Percentiles rank a stretch among this genome's conserved stretches.
These are phyloP conservation scores for Tuber magnatum DNA, from an alignment of 495 filamentous ascomycete genomes.

Conservation along the genomic window DNA sequence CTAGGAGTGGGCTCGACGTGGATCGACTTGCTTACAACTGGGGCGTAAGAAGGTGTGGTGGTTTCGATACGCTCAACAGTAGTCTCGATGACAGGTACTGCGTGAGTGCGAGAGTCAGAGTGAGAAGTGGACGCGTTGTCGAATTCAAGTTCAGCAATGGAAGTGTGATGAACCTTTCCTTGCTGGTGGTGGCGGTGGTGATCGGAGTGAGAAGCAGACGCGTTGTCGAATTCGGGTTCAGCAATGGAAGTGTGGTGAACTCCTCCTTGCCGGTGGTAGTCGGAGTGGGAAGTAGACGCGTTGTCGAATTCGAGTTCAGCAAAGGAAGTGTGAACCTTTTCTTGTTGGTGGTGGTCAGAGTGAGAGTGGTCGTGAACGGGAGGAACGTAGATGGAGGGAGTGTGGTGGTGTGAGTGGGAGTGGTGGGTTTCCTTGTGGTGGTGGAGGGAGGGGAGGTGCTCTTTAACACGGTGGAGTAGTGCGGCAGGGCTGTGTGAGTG, in stretches of 20 bases:
- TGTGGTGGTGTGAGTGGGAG: slow-evolving; percentile 31
- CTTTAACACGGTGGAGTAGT: slow-evolving; percentile 30
- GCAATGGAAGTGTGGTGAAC: slow-evolving; percentile 5
- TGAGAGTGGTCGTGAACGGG: slow-evolving; percentile 17
- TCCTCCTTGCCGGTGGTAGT: too few relatives aligned
- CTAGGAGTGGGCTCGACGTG: slow-evolving; percentile 9
- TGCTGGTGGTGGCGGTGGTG: too few relatives aligned
- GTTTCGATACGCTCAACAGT: slow-evolving; percentile 2
- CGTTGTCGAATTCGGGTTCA: slow-evolving; percentile 16
- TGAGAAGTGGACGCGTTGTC: slow-evolving; percentile 22
- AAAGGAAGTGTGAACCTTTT: slow-evolving; percentile 7
- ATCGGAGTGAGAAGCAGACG: slow-evolving; percentile 10
- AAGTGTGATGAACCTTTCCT: slow-evolving; percentile 8
- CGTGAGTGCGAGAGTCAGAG: slow-evolving; percentile 4
- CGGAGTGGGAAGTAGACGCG: slow-evolving; percentile 10
- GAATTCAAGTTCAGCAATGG: slow-evolving; percentile 6
- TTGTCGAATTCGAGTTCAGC: slow-evolving; percentile 13
- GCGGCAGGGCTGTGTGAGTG: slow-evolving; percentile 26
- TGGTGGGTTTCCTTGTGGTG: slow-evolving; percentile 29
- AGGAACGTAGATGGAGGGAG: slow-evolving; percentile 9
- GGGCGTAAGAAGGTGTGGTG: slow-evolving; percentile 10
- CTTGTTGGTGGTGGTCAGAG: slow-evolving; percentile 31
- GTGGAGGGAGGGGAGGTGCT: slow-evolving; percentile 38
- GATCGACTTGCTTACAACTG: not conserved
- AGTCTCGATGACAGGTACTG: slow-evolving; percentile 14